Base-by-base conservation (phyloP, 1,139 yeast genomes). In the Saccharomycopsis hybrid region DNA sequence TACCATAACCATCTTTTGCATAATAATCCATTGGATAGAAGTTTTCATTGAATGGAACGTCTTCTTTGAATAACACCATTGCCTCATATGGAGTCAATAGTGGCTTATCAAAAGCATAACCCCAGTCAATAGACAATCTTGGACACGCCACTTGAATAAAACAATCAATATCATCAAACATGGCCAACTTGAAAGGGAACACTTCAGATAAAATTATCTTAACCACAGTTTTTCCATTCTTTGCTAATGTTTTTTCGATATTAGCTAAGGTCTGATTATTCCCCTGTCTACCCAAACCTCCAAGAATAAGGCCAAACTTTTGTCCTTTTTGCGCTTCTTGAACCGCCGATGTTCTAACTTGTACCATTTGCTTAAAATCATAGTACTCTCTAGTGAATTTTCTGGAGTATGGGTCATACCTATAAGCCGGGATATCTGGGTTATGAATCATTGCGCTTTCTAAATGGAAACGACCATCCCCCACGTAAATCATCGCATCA, bases 121-220 rank as follows among this genome's bases (percentile, higher is more conserved):
- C 99, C 99, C 99, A 92, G 65, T 92, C 99, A 43, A 92, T 92
- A 2, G 96, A 87, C 48, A 92, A 71, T 58, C 99, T 72, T 0
- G 99, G 99, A 64, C 99, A 92, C 0, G 98, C 99, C 3, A 92
- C 96, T 65, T 92, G 99, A 24, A 92, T 85, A 74, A 95, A 92
- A 4, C 90, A 95, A 66, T 92, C 98, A 25, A 92, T 80, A 60
- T 88, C 95, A 59, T 87, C 90, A 68, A 92, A 92, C 82, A 85
- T 85, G n/a, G 97, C 85, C 39, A 92, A 70, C 60, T 92, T 92
- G 50, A 82, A 86, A 0, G 99, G 99, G 66, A 92, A 89, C 9
- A 92, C 88, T 64, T 92, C 99, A 55, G 96, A 85, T 28, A 94
- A 66, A 27, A 92, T 82, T 51, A 92, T 89, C 61, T 86, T 83